phyloP scores from a whole-genome alignment of 2,329 filamentous ascomycete genomes.

The Arthroderma sp. region DNA sequence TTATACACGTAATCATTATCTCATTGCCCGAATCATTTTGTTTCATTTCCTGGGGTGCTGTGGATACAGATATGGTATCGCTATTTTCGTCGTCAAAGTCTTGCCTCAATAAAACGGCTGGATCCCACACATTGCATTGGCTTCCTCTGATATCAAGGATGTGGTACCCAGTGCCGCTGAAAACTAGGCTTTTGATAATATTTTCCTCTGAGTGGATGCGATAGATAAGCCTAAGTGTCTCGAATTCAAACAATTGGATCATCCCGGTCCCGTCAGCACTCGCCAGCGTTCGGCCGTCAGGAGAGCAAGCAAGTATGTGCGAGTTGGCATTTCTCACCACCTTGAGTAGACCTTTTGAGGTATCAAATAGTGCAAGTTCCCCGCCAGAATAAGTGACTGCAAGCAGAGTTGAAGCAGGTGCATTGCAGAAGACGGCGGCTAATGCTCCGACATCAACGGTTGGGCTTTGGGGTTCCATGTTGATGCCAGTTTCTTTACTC shows the following conservation, averaged over 20 bases:
- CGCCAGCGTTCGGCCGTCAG: slow-evolving; percentile 19
- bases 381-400: slow-evolving; percentile 19
- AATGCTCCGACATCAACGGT: no score
- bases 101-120: slow-evolving; percentile 8
- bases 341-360: slow-evolving; percentile 5
- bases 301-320: slow-evolving; percentile 14
- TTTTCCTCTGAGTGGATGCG: slow-evolving; percentile 18
- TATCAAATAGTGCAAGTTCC: slow-evolving; percentile 17
- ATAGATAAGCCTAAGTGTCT: slow-evolving; percentile 17
- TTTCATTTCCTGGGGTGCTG: not conserved
- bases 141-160: slow-evolving; percentile 21
- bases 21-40: not conserved
- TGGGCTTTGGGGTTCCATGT: no score
- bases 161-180: slow-evolving; percentile 19
- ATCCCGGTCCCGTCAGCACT: slow-evolving; percentile 14
- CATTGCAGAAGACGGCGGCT: slow-evolving; percentile 13
- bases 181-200: slow-evolving; percentile 17
- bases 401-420: slow-evolving; percentile 11
- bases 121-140: slow-evolving; percentile 26
- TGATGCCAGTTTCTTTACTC: no score
- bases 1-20: not conserved
- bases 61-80: not conserved
- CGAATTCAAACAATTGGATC: slow-evolving; percentile 19
- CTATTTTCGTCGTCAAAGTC: no score
- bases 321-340: not conserved